Base-by-base conservation (phyloP, 305 asterid species). In the Nicotiana rustica region DNA sequence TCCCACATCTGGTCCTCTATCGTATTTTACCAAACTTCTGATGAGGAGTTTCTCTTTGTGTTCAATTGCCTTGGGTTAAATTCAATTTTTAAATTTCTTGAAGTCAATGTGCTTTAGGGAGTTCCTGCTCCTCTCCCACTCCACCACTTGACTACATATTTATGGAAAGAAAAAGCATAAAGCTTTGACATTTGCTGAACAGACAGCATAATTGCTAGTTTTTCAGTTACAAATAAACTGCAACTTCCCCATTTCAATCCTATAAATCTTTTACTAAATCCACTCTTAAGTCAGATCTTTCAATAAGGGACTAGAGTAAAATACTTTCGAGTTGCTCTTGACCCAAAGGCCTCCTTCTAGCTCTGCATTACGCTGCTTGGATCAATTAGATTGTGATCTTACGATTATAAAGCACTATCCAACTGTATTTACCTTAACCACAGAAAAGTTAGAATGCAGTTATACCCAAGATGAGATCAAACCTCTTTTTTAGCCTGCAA, bases 301-400 rank as follows among this genome's bases (percentile, higher is more conserved):
- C 62, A 57, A 4, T 0, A 67, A 1, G 76, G 76, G 0, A 9
- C 76, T 68, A 25, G 75, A 17, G 9, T 68, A 0, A 0, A 0
- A 9, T 68, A 68, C 73, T 35, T 0, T 35, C 76, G 17, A 68
- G 76, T 36, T 68, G 55, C 76, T 9, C 76, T 68, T n/a, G 55
- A 10, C 31, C 76, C 31, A 68, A 68, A 9, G 55, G 5, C 9
- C 55, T 60, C 29, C 10, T 7, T 67, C 1, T 33, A 47, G 13
- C 21, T 15, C 0, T 0, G 17, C 0, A 0, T 68, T 0, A 0
- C 76, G 36, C 76, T 17, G 17, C 76, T 68, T 68, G 76, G 0
- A 68, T 36, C 14, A 67, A 67, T 35, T 0, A 35, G 2, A 67
- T 1, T 15, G 0, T 67, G 15, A 35, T 67, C 14, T 67, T 3